Evolutionary conservation across 2,329 filamentous ascomycete species (phyloP), one percentile per base, ranked within the genome.

Genomic region (Aspergillus caelatus): DNA sequence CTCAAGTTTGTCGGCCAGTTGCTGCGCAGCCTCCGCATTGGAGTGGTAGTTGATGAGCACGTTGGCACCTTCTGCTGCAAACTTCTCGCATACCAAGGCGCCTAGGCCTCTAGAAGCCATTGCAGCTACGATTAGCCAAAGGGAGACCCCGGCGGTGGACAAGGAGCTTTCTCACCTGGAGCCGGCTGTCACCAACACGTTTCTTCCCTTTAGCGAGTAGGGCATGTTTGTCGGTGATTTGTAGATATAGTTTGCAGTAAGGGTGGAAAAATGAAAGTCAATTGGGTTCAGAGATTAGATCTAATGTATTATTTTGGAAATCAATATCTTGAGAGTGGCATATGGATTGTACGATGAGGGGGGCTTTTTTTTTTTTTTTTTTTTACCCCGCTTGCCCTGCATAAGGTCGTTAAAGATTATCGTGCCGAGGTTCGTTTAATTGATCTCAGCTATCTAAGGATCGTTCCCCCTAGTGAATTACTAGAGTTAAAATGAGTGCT

Each of bases 11-110:
- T 80, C 72, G 4, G 88, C 81, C 3, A 93, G 80, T 9, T 81
- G 78, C 50, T 86, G 79, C 7, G 91, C 92, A 2, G 87, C 83
- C 21, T 84, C 82, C 41, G 81, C 76, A 74, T 86, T 88, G 65
- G 83, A 86, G 76, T 84, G 82, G 77, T 93, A 94, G 79, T 94
- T 94, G 74, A 95, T 85, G 10, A 88, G 86, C 11, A 94, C 81
- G 62, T 91, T 89, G 73, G 86, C 86, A 54, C 90, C 90, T 70
- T 89, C 83, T 26, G 83, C 79, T 10, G 91, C 91, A 70, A 94
- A 92, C 36, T 88, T 86, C 61, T 85, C 84, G 45, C 84, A 85
- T 3, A 91, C 83, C 4, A 89, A 82, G 50, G 90, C 91, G 41
- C 92, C 92, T 36, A 94, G 84, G 3, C 91, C 92, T 68, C 91